Evolutionary conservation across 2,329 filamentous ascomycete species (phyloP), one percentile per base, ranked within the genome.

Genomic region (Raffaelea arxii): DNA sequence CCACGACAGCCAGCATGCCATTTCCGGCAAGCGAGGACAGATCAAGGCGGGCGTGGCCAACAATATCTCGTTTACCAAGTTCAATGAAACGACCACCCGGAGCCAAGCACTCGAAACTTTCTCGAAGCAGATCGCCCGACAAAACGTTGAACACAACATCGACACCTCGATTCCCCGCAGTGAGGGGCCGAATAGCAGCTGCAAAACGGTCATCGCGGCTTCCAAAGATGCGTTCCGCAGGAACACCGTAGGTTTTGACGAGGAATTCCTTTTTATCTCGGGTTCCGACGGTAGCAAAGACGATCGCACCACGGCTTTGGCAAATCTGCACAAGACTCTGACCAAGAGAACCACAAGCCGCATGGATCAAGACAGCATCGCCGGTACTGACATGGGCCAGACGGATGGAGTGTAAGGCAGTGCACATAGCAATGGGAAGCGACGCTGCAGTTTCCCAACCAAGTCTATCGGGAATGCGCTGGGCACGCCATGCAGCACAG

Each of bases 301-400:
- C 53, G 3, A 65, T 59, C 9, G 63, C 65, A 1, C 63, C 68
- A 6, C 59, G 51, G 2, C 57, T 47, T 39, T 53, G 58, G 22
- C 68, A 67, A 3, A 75, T 50, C 11, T 63, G 59, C 3, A 75
- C 53, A 3, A 68, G 70, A 10, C 65, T 66, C 32, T 69, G 61
- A 1, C 72, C 71, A 19, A 67, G 59, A 0, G 62, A 60, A 41
- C 69, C 67, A 4, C 67, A 64, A 3, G 64, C 72, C 10, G 62
- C 62, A 44, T 72, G 67, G 18, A 76, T 59, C 4, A 76, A 59
- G 4, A 74, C 59, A 3, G 48, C 54, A 42, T 59, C 51, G 27
- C 56, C 52, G 7, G 48, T 44, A 0, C 47, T 25, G 14, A 65
- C 50, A 4, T 40, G 39, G 1, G 55, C 54, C 7, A 55, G 24